Conservation (phyloP, 352 stramenopile species). For the Thalassiosira hispida region DNA sequence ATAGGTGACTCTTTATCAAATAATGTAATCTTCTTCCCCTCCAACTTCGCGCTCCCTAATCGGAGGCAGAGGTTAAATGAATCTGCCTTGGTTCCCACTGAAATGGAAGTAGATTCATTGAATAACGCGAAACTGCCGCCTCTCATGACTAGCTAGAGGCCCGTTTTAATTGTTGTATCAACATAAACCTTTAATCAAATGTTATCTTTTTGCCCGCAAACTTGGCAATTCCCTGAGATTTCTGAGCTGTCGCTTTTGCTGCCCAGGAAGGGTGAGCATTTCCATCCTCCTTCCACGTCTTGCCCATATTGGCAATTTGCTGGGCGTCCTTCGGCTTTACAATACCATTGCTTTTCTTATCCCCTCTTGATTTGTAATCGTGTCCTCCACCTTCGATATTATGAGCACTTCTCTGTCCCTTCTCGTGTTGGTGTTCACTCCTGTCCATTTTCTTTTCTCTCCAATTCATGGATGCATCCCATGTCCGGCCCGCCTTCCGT, state of each 20-base stretch:
- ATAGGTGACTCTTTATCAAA: conserved; percentile 29
- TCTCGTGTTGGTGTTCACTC: conserved; percentile 22
- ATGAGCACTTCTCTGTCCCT: conserved; percentile 11
- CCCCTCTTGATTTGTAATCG: neutral
- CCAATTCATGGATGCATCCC: conserved; percentile 76
- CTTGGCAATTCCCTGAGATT: conserved; percentile 69
- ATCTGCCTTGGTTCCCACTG: too few relatives aligned
- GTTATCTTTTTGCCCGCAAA: conserved; percentile 84
- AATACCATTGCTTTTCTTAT: conserved; percentile 11
- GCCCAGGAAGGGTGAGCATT: conserved; percentile 80
- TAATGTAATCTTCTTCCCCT: conserved; percentile 84
- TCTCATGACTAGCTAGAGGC: too few relatives aligned
- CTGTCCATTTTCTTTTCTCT: conserved; percentile 58
- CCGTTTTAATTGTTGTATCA: neutral
- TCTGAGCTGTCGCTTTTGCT: conserved; percentile 68
- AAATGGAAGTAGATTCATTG: too few relatives aligned
- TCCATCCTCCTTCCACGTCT: conserved; percentile 59
- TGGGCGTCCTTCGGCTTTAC: conserved; percentile 32
- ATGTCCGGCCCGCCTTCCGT: conserved; percentile 62
- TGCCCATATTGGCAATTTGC: conserved; percentile 51
- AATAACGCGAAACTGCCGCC: too few relatives aligned
- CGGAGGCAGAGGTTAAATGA: too few relatives aligned
- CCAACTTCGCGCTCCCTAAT: conserved; percentile 79
- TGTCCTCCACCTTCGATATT: conserved; percentile 13
- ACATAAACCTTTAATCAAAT: conserved; percentile 56